A percentile compares a stretch with the other conserved stretches of the same genome.
Evolutionary conservation across 2,329 filamentous ascomycete species (phyloP).

Genomic region (Dactylellina leptospora): DNA sequence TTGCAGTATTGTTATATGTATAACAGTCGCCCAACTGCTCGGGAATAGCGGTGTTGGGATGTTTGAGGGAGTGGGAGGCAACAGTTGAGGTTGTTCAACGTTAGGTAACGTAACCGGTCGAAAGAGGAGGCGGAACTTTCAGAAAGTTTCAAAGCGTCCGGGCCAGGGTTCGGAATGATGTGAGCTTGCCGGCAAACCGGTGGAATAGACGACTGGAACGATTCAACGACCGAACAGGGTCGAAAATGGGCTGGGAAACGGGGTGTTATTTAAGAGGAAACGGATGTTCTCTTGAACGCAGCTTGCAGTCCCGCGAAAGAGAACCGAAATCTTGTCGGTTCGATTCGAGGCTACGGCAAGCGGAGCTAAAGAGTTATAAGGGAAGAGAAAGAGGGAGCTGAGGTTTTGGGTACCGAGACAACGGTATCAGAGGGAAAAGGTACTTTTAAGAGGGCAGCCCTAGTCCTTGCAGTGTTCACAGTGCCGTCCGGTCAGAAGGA

Average conservation of each 20-base stretch:
- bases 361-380: slow-evolving; percentile 28
- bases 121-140: slow-evolving; percentile 47
- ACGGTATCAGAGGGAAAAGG: slow-evolving; percentile 43
- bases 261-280: slow-evolving; percentile 42
- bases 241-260: slow-evolving; percentile 19
- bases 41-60: slow-evolving; percentile 49
- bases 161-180: slow-evolving; percentile 40
- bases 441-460: slow-evolving; percentile 50
- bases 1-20: too few species aligned
- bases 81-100: slow-evolving; percentile 45
- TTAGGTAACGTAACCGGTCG: slow-evolving; percentile 47
- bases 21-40: slow-evolving; percentile 18
- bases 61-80: slow-evolving; percentile 48
- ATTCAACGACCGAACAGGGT: slow-evolving; percentile 29
- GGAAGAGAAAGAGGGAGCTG: slow-evolving; percentile 34
- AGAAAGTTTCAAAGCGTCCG: slow-evolving; percentile 38
- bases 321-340: slow-evolving; percentile 6
- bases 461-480: too few species aligned
- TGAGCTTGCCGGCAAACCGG: slow-evolving; percentile 38
- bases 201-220: slow-evolving; percentile 34
- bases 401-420: slow-evolving; percentile 50
- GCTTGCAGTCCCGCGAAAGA: background rate
- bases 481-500: slow-evolving; percentile 50
- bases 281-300: slow-evolving; percentile 18
- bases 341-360: slow-evolving; percentile 39